Evolutionary conservation across 1,284 basidiomycete genomes (phyloP), one percentile per base, ranked within the genome.

Genomic region (Cryptococcus sp.): DNA sequence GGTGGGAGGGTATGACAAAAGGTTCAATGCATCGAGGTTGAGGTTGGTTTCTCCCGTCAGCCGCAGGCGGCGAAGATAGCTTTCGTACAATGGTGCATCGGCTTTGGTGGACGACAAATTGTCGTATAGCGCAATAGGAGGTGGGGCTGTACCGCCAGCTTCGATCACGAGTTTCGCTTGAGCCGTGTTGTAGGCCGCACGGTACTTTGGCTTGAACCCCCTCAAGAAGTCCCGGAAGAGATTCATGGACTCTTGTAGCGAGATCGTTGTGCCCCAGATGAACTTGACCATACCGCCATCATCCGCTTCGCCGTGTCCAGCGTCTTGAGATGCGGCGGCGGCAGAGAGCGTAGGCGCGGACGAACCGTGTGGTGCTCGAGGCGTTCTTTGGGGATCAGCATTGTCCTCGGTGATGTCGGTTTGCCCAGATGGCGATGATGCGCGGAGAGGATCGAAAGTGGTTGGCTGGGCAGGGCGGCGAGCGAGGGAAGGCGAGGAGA

Each of bases 261-360:
- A 90, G 63, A 99, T 92, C 2, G 89, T 93, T 1, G 95, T 99
- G 40, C 95, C 95, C 95, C 95, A 98, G 66, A 98, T 92, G 23
- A 89, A 92, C 59, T 91, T 90, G 60, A 79, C 77, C 50, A 91
- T 87, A 60, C 89, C 89, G 61, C 90, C 71, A 84, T 68, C 72
- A 15, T 69, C 74, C 20, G 62, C 69, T 17, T 64, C 69, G 15
- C 64, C 65, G 19, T 43, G 61, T 1, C 39, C 62, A n/a, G 50
- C 63, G 10, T 54, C 64, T 25, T 62, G 65, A 30, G 70, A 73
- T 0, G 79, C 82, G 8, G 82, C 82, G 13, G 84, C 84, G 0
- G 85, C 86, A 10, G 89, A 88, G 27, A 90, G 82, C 27, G 82
- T 75, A 13, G 80, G 85, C 0, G 80, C 83, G 42, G 86, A 87